Conservation (phyloP, 345 rosid genomes). For the Populus simonii region DNA sequence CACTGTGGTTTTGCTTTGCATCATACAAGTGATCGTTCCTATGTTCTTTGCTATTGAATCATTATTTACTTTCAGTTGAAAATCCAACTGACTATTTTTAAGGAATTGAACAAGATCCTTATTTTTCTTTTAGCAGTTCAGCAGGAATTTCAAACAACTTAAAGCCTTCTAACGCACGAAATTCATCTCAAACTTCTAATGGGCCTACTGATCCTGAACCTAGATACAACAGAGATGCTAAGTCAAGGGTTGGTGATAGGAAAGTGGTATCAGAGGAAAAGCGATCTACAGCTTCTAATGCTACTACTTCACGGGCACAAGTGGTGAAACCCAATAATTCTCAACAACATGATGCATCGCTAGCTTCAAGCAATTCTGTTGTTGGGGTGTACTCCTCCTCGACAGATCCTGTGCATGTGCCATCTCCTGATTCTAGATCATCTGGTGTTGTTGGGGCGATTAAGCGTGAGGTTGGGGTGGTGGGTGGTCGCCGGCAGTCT, state of each 20-base stretch:
- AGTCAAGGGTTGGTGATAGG: conserved; percentile 28
- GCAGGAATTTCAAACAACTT: conserved; percentile 38
- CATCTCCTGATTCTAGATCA: conserved; percentile 83
- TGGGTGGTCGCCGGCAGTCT: conserved; percentile 59
- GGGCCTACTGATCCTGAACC: conserved; percentile 30
- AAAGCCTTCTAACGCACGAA: conserved; percentile 34
- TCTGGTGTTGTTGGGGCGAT: conserved; percentile 78
- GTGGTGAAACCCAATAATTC: conserved; percentile 31
- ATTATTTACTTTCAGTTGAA: neutral
- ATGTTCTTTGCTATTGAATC: neutral
- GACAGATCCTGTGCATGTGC: conserved; percentile 90
- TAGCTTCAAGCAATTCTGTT: conserved; percentile 60
- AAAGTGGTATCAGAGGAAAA: conserved; percentile 38
- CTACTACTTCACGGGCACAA: conserved; percentile 36
- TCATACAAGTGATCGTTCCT: neutral
- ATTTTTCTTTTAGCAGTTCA: conserved; percentile 29
- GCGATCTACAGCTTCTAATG: conserved; percentile 14
- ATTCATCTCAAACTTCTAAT: conserved; percentile 35
- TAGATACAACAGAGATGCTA: conserved; percentile 32
- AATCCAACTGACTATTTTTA: neutral
- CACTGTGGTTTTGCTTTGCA: neutral
- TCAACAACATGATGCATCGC: conserved; percentile 34
- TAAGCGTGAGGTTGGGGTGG: conserved; percentile 88
- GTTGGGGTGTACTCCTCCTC: conserved; percentile 85
- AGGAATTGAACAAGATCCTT: conserved; percentile 1